Evolutionary conservation across 192 early-diverging fungal genomes (phyloP), one percentile per base, ranked within the genome.

Genomic region (Geranomyces variabilis): DNA sequence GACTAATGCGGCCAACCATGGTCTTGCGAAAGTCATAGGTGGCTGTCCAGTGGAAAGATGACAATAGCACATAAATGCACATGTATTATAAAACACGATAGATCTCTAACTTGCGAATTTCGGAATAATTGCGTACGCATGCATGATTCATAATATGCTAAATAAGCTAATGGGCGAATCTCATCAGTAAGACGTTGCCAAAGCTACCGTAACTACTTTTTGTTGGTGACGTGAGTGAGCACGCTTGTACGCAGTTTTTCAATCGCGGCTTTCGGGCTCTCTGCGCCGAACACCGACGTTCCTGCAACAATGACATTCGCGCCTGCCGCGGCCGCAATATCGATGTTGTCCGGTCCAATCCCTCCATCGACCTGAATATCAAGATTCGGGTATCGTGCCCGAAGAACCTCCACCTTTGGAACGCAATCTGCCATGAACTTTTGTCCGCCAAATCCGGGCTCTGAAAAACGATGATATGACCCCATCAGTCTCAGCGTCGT

Each of bases 271-370:
- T 78, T 75, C 8, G 93, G 94, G 26, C 86, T 78, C 36, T 79
- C 44, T 1, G 92, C 88, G 72, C 90, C 90, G 82, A 97, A 99
- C 14, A 99, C 89, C 0, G 88, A 88, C 0, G 94, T 96, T 14
- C 95, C 96, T 30, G 93, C 92, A 62, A 99, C 96, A 84, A 99
- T 99, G 10, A 99, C 95, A 77, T 99, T 99, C 15, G 96, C 96
- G 22, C 95, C 96, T 29, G 93, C 93, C 60, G 90, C 79, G 21
- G 93, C 90, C 21, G 92, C 91, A n/a, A 79, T 74, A 47, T 95
- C 92, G 75, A 99, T 93, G 55, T 87, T 99, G 30, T 92, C 89
- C 1, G 87, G 76, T 6, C 86, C 88, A 55, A 99, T 74, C 1
- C 96, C 96, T 30, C 96, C 95, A 77, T 99, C 96, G 14, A 99